Base-by-base conservation (phyloP, 2,329 filamentous ascomycete genomes). In the Pezicula carpinea region DNA sequence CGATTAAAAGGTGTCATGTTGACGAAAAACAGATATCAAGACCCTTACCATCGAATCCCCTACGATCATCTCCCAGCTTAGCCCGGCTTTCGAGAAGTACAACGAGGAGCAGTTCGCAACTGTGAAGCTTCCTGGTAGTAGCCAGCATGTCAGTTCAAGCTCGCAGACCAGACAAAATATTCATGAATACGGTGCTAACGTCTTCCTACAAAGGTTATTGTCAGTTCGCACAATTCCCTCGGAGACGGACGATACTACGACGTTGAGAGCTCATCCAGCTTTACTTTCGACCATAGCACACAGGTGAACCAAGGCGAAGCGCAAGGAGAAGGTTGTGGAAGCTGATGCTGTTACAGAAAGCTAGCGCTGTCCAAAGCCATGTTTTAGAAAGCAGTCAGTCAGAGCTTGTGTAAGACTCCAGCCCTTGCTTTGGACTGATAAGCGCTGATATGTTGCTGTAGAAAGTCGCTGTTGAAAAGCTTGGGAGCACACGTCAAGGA, bases 51-150 rank as follows among this genome's bases (percentile, higher is more conserved):
- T 80, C 52, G 81, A 86, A 57, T 81, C 82, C 35, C 79, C 83
- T 32, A 72, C 77, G 46, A 73, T 93, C 52, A 71, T 91, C 46
- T 72, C 81, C 50, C 82, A 87, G 54, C 84, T 96, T 44, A 79
- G 77, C 6, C 87, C 90, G 0, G 90, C 93, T 0, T 95, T 96
- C 66, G 77, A 91, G 69, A 89, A 87, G 69, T 97, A 99, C 78
- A 96, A 97, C 61, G 92, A 99, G 70, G 86, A 91, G 68, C 93
- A 99, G 69, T 87, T 96, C 67, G 72, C 83, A 41, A 90, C 90
- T 14, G 85, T 89, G 52, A 96, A 95, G 76, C 80, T 99, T 47
- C 92, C 92, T 0, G 90, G 90, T 23, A 82, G 87, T 64, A 92
- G 82, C 67, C 83, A 89, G 66, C 71, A 85, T 70, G 89, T 95